Evolutionary conservation across 1,139 yeast species (phyloP), one percentile per base, ranked within the genome.

Genomic region (Nakaseomyces kungkrabaensis): DNA sequence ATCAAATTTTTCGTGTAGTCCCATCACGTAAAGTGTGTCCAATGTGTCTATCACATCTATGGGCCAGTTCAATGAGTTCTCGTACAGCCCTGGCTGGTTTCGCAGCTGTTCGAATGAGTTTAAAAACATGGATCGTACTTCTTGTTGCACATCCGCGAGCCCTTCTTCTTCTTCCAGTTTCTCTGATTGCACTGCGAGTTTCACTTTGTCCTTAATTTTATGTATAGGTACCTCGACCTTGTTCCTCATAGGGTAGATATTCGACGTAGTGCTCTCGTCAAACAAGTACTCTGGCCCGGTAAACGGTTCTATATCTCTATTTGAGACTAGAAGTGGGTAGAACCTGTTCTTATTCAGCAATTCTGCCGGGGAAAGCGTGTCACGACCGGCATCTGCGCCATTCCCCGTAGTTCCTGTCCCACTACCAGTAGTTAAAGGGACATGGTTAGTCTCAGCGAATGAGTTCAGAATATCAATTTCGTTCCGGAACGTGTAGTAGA

Each of bases 11-110:
- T 72, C 74, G 9, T 67, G 60, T 53, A 81, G 72, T 32, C 74
- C 82, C 83, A 85, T 79, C 29, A 85, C 63, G 65, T 73, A 72
- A 56, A 85, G 69, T 0, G 92, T 81, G 60, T 85, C 94, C 50
- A 85, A 65, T 1, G 87, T 73, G 61, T 85, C 94, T 7, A 85
- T 80, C 56, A 84, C 32, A 11, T 53, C 54, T 3, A 60, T 37
- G 3, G 64, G 64, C 65, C 65, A 61, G 7, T 43, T 50, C 44
- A 60, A 51, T 11, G 66, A 59, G 33, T 60, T 58, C 52, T 67
- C 70, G 46, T 60, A 61, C n/a, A 68, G 62, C 2, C 67, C 59
- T 3, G 68, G 64, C 52, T 69, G 65, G 37, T 55, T 56, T 31
- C 55, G 56, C 45, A 41, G 24, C 25, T 41, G 52, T 29, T 51